Evolutionary conservation across 2,329 filamentous ascomycete species (phyloP).

Genomic region (Stachybotrys echinatus): DNA sequence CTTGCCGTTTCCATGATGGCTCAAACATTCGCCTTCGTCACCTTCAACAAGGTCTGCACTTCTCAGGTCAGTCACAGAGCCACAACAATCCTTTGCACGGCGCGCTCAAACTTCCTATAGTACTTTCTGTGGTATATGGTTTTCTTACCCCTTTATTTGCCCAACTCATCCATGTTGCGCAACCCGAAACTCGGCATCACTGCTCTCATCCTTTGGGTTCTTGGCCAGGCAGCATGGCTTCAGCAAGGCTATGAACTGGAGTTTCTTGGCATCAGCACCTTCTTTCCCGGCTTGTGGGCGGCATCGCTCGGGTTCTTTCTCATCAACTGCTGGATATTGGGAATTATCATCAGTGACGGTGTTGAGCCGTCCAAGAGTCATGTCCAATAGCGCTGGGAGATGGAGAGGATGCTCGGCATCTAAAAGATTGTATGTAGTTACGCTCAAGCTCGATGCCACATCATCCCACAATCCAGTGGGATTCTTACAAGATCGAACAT

Average conservation of each 20-base stretch:
- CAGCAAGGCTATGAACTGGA: slow-evolving; percentile 72
- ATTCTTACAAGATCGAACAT: slow-evolving; percentile 9
- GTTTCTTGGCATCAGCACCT: slow-evolving; percentile 76
- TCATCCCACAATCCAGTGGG: not conserved
- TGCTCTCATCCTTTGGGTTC: slow-evolving; percentile 68
- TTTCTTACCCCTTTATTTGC: slow-evolving; percentile 86
- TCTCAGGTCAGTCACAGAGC: slow-evolving; percentile 64
- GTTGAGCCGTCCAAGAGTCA: slow-evolving; percentile 14
- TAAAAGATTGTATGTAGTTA: not conserved
- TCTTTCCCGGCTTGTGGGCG: slow-evolving; percentile 77
- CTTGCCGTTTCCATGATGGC: slow-evolving; percentile 82
- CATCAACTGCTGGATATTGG: slow-evolving; percentile 83
- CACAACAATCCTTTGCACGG: not conserved
- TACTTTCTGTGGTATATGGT: slow-evolving; percentile 99
- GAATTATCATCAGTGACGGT: slow-evolving; percentile 69
- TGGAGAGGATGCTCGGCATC: not conserved
- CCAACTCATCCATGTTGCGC: slow-evolving; percentile 65
- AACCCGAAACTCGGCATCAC: slow-evolving; percentile 55
- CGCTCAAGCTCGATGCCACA: not conserved
- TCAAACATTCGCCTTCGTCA: slow-evolving; percentile 94
- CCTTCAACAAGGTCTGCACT: slow-evolving; percentile 98
- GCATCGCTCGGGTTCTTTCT: slow-evolving; percentile 75
- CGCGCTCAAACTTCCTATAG: slow-evolving; percentile 35
- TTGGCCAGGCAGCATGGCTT: slow-evolving; percentile 69
- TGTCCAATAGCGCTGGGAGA: slow-evolving; percentile 10